Evolutionary conservation across 768 basidiomycete species (phyloP).

Genomic region (Omphalotus guepiniiformis): DNA sequence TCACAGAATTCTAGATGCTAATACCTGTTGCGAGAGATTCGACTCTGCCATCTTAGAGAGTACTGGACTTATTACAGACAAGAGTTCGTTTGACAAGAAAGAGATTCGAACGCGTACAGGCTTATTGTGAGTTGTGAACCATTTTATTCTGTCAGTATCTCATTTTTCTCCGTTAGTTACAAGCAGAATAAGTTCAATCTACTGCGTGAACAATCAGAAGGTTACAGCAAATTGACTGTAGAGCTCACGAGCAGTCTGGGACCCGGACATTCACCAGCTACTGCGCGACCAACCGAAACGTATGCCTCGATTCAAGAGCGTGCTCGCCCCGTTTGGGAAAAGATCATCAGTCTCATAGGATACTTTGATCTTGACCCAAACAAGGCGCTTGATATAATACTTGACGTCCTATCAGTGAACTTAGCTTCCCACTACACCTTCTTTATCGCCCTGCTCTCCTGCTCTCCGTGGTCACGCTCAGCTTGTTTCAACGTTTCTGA

Average conservation of each 20-base stretch:
- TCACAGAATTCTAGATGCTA: constrained; percentile 49
- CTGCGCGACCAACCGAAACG: constrained; percentile 63
- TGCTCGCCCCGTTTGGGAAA: constrained; percentile 72
- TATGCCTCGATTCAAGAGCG: constrained; percentile 55
- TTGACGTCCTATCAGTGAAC: constrained; percentile 86
- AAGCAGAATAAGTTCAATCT: constrained; percentile 99
- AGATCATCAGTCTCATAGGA: constrained; percentile 83
- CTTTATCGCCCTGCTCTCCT: constrained; percentile 81
- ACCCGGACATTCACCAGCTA: constrained; percentile 63
- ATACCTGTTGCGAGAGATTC: constrained; percentile 69
- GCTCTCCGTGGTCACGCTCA: constrained; percentile 83
- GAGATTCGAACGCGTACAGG: constrained; percentile 78
- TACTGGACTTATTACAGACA: constrained; percentile 68
- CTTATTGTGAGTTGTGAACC: constrained; percentile 58
- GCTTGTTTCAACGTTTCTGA: constrained; percentile 31
- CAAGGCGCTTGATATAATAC: constrained; percentile 86
- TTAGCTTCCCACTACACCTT: constrained; percentile 81
- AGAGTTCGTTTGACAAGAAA: constrained; percentile 64
- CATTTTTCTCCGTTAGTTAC: constrained; percentile 50
- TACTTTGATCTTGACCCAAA: constrained; percentile 98
- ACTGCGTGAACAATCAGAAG: constrained; percentile 94
- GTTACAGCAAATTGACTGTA: constrained; percentile 88
- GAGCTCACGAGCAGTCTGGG: constrained; percentile 79
- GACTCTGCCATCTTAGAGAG: constrained; percentile 60
- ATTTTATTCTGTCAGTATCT: neutral